Evolutionary conservation across 805 yeast species (phyloP).

Genomic region (Tanozyma kutaoensis): DNA sequence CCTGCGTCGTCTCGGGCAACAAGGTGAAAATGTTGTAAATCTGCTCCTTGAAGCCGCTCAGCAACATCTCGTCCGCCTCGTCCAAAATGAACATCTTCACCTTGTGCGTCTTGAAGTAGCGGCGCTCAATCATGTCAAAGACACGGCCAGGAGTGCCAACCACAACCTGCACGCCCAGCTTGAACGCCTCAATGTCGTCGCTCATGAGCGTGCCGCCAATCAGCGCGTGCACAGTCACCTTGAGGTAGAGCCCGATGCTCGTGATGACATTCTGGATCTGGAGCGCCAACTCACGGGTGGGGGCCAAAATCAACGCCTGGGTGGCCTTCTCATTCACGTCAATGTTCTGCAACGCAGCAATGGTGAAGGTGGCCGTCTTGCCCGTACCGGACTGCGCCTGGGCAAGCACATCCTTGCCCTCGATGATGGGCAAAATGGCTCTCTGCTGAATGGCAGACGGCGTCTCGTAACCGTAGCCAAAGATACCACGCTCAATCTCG

Average conservation of each 20-base stretch:
- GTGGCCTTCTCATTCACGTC: constrained; percentile 62
- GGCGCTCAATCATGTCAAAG: constrained; percentile 86
- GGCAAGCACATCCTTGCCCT: constrained; percentile 61
- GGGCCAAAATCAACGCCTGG: constrained; percentile 91
- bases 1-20: constrained; percentile 84
- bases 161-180: constrained; percentile 81
- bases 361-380: constrained; percentile 80
- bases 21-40: constrained; percentile 86
- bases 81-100: constrained; percentile 91
- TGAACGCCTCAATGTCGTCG: constrained; percentile 77
- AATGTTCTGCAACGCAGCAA: constrained; percentile 59
- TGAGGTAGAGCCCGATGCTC: constrained; percentile 83
- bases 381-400: constrained; percentile 90
- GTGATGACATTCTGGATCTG: constrained; percentile 92
- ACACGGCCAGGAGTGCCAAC: constrained; percentile 99
- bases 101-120: constrained; percentile 68
- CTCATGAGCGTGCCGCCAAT: constrained; percentile 91
- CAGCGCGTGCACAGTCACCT: constrained; percentile 88
- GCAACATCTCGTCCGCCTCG: constrained; percentile 96
- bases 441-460: constrained; percentile 78
- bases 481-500: constrained; percentile 59
- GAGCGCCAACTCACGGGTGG: constrained; percentile 93
- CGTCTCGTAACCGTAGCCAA: constrained; percentile 68
- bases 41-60: constrained; percentile 89
- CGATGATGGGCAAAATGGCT: constrained; percentile 67